Evolutionary conservation across 495 filamentous ascomycete species (phyloP), one percentile per base, ranked within the genome.

Genomic region (Aspergillus sclerotioniger): DNA sequence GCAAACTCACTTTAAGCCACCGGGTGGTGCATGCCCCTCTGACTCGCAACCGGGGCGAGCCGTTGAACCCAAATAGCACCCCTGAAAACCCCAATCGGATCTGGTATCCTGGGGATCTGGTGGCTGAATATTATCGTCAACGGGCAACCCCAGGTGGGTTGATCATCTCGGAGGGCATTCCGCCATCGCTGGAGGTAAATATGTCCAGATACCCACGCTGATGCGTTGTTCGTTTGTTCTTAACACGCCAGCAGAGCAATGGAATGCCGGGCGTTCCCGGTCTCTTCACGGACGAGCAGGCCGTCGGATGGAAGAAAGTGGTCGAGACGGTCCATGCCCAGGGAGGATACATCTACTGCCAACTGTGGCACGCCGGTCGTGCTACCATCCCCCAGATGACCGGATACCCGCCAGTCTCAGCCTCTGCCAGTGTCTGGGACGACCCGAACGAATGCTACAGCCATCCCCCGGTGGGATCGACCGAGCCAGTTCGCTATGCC

Each of bases 61-160:
- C 73, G 13, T 31, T 61, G 58, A 73, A 75, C 32, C 56, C 71
- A 39, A 61, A 51, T 65, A 70, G 71, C 58, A 78, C 81, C 32
- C 67, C 73, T 15, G 70, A 74, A 25, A 68, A 67, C 32, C 70
- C 69, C 17, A 80, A 80, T 66, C 69, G 76, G 20, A 65, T 75
- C 53, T 78, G 75, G 73, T 66, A 72, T 35, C 76, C 78, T 17
- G 75, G 76, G 12, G 69, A 78, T 47, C 64, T 80, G 21, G 62
- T 80, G n/a, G 69, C 68, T 56, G 76, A 82, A 28, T 84, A 86
- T 67, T 85, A 86, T 66, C 52, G 64, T 1, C 82, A 86, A 56
- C 74, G 82, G 8, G 70, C 82, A 2, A 76, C 78, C 8, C 59
- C 74, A 13, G 83, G 83, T 12, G 79, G 80, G 1, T 60, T 86